Evolutionary conservation across 2,329 filamentous ascomycete species (phyloP), one percentile per base, ranked within the genome.

Genomic region (Knoxdaviesia capensis): DNA sequence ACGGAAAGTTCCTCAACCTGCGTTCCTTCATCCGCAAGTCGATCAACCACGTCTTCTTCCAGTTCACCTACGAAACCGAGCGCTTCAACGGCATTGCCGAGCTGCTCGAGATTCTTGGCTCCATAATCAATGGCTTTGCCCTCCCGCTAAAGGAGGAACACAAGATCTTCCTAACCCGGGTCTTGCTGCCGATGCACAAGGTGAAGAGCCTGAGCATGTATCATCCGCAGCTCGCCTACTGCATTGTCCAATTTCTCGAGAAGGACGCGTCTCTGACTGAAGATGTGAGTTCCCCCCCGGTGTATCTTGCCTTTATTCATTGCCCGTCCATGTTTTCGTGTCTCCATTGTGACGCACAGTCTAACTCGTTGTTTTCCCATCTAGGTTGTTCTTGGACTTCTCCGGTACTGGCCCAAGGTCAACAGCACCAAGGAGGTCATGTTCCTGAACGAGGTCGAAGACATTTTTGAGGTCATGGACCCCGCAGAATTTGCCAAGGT

Each of bases 21-120:
- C 80, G 90, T 46, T 96, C 90, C 31, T 98, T 93, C 60, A 98
- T 98, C 55, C 75, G 90, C 55, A 77, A 90, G 53, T 98, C 90
- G 44, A 98, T 98, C 71, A 98, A 98, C 74, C 96, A 98, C 55
- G 90, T 98, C 52, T 98, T 98, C 65, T 98, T 98, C 71, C 90
- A 98, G 57, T 98, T 98, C 60, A 87, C 86, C 46, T 98, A 98
- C 58, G 90, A 98, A 62, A 98, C 90, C 4, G 90, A 98, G 61
- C 75, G 90, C 45, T 96, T 98, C 66, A 98, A 98, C 53, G 90
- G 90, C 42, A 94, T 98, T 54, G 90, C 90, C 3, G 90, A 98
- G 59, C 68, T 98, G 31, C 70, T 98, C 34, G 90, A 98, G 58
- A 98, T 98, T 50, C 67, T 98, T 41, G 90, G 90, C 31, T 96